A percentile compares a stretch with the other conserved stretches of the same genome.
phyloP scores from a whole-genome alignment of 345 rosid species.

The Conringia planisiliqua region DNA sequence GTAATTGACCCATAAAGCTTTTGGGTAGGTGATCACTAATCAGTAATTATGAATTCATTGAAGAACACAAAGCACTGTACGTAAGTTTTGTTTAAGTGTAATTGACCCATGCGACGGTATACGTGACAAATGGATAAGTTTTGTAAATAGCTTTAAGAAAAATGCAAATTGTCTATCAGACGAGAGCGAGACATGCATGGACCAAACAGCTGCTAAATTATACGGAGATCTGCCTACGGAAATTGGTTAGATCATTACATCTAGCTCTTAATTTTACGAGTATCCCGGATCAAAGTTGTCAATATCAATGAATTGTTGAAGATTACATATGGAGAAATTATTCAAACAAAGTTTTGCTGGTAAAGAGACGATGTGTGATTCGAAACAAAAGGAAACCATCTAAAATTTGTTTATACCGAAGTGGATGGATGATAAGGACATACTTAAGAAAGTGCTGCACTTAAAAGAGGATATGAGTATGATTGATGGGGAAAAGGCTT shows the following conservation, averaged over 20 bases:
- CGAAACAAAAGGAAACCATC: slow-evolving; percentile 24
- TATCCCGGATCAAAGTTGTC: not conserved
- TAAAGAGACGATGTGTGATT: slow-evolving; percentile 19
- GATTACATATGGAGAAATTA: not conserved
- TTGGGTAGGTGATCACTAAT: not conserved
- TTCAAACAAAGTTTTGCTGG: not conserved
- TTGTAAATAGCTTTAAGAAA: not conserved
- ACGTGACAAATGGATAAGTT: not conserved
- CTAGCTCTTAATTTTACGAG: not conserved
- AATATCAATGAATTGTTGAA: not conserved
- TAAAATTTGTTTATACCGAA: not conserved
- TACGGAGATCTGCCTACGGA: not conserved
- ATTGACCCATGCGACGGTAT: not conserved
- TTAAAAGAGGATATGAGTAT: slow-evolving; percentile 20
- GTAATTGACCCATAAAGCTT: not conserved
- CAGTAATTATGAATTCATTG: not conserved
- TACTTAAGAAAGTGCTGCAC: slow-evolving; percentile 30
- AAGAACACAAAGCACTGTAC: not conserved
- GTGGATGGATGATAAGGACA: slow-evolving; percentile 28
- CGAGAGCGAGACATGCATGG: not conserved
- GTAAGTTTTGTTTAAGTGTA: not conserved
- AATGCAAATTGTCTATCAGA: not conserved
- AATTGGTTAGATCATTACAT: not conserved
- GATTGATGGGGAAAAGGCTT: slow-evolving; percentile 24
- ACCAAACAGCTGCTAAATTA: not conserved